These are phyloP conservation scores for Calonectria pauciramosa DNA, from an alignment of 2,329 filamentous ascomycete genomes.

Conservation along the genomic window DNA sequence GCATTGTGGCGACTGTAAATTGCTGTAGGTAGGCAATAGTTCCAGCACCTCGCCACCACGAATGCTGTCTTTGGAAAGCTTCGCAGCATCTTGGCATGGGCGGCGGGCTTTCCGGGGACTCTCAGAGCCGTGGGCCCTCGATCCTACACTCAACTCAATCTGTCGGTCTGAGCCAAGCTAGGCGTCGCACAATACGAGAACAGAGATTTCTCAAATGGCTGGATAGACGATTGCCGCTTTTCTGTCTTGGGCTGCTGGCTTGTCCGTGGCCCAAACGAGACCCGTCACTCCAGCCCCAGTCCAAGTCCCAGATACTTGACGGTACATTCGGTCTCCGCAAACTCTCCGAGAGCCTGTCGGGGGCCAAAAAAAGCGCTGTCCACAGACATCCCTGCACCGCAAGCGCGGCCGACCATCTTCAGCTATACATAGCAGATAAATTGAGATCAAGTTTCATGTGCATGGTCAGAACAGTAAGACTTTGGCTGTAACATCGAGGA, in stretches of 20 bases:
- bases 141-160: neutral
- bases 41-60: neutral
- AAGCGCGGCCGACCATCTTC: neutral
- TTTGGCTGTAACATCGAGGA: neutral
- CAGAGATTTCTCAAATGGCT: slow-evolving; percentile 14
- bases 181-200: slow-evolving; percentile 13
- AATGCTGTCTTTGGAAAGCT: slow-evolving; percentile 2
- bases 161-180: slow-evolving; percentile 4
- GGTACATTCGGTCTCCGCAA: slow-evolving; percentile 33
- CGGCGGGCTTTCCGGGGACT: neutral
- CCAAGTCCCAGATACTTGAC: slow-evolving; percentile 19
- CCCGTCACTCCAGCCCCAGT: neutral
- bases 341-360: slow-evolving; percentile 26
- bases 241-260: neutral
- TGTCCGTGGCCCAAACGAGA: neutral
- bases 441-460: neutral
- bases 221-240: slow-evolving; percentile 4
- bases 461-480: slow-evolving; percentile 15
- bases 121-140: neutral
- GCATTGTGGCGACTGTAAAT: neutral
- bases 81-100: neutral
- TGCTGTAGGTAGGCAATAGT: neutral
- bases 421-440: slow-evolving; percentile 9
- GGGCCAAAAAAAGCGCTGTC: slow-evolving; percentile 14
- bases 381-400: slow-evolving; percentile 12